Percentiles rank a stretch among this genome's conserved stretches.
Evolutionary conservation across 2,329 filamentous ascomycete species (phyloP).

Genomic region (Pestalotiopsis sp.): DNA sequence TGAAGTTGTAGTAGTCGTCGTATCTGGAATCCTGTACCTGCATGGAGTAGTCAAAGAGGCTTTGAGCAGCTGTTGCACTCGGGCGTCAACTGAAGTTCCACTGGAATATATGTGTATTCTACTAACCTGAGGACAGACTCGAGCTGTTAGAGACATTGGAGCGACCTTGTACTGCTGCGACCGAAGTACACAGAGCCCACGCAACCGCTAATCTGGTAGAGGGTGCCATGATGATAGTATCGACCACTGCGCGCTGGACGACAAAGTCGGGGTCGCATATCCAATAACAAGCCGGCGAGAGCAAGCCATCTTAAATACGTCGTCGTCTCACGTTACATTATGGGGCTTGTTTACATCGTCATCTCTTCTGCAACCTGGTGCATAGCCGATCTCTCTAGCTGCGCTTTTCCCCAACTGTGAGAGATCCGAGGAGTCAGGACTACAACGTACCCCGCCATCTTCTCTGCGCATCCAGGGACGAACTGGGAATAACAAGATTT

Average conservation of each 20-base stretch:
- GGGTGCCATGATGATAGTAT: background rate
- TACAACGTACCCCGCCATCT: background rate
- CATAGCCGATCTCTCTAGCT: background rate
- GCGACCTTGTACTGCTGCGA: background rate
- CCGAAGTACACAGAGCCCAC: background rate
- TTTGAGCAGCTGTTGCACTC: slow-evolving; percentile 32
- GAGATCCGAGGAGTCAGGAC: background rate
- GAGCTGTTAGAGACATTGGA: background rate
- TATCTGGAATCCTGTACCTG: slow-evolving; percentile 39
- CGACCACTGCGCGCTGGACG: background rate
- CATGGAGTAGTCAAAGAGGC: slow-evolving; percentile 43
- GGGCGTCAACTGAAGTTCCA: background rate
- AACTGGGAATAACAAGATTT: background rate
- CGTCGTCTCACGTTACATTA: background rate
- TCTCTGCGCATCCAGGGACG: background rate
- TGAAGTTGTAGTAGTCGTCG: slow-evolving; percentile 43
- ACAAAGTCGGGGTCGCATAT: background rate
- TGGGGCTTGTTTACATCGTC: slow-evolving; percentile 8
- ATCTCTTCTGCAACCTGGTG: background rate
- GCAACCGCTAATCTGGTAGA: background rate
- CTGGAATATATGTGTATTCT: too few relatives aligned
- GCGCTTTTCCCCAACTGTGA: background rate
- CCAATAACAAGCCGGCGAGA: background rate
- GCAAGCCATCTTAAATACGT: background rate
- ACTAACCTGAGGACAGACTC: background rate